phyloP scores from a whole-genome alignment of 495 filamentous ascomycete species.

The Aspergillus homomorphus region DNA sequence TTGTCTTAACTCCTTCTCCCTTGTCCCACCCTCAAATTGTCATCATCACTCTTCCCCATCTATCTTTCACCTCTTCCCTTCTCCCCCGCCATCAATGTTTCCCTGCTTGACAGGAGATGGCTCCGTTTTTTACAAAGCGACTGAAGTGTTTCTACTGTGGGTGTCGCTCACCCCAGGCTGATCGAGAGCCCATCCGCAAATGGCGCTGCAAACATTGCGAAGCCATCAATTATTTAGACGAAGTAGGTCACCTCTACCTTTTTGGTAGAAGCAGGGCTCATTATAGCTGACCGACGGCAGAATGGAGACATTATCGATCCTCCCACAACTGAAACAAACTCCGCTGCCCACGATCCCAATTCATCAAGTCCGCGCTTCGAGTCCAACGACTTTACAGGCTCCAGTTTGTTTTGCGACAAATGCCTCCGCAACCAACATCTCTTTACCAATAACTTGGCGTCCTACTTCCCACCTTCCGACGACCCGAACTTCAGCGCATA shows the following conservation, averaged over 20 bases:
- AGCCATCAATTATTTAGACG: conserved; percentile 77
- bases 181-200: conserved; percentile 50
- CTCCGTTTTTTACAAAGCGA: conserved; percentile 43
- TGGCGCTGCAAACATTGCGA: conserved; percentile 74
- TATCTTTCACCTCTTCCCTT: conserved; percentile 10
- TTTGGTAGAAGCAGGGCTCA: neutral
- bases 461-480: conserved; percentile 67
- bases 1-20: conserved; percentile 24
- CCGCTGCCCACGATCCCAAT: conserved; percentile 23
- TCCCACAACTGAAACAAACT: conserved; percentile 54
- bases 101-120: conserved; percentile 39
- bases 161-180: conserved; percentile 52
- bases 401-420: conserved; percentile 67
- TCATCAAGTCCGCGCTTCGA: conserved; percentile 33
- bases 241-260: conserved; percentile 35
- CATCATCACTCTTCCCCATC: conserved; percentile 9
- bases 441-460: conserved; percentile 61
- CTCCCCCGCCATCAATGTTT: conserved; percentile 15
- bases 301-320: conserved; percentile 85
- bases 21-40: neutral
- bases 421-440: conserved; percentile 83
- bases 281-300: conserved; percentile 31
- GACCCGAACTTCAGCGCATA: conserved; percentile 59
- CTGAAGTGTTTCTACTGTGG: conserved; percentile 79
- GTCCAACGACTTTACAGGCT: conserved; percentile 34